Percentiles rank a stretch among this genome's conserved stretches.
These are phyloP conservation scores for Beauveria asiatica DNA, from an alignment of 2,329 filamentous ascomycete genomes.

Conservation along the genomic window DNA sequence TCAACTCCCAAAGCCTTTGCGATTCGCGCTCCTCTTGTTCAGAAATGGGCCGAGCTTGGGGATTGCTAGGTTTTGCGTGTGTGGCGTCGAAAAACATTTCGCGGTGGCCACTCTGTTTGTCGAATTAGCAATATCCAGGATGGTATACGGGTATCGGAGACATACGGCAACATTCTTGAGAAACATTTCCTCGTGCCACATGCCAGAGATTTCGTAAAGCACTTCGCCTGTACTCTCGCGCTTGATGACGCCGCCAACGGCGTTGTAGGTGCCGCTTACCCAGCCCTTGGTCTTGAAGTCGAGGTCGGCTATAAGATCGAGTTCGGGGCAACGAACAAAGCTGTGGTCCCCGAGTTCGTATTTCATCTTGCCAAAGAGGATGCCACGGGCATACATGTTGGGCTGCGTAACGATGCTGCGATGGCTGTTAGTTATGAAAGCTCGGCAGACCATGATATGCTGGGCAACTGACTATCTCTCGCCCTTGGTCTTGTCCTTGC, in stretches of 20 bases:
- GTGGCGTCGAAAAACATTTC: conserved; percentile 84
- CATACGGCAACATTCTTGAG: conserved; percentile 71
- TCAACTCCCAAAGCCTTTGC: conserved; percentile 76
- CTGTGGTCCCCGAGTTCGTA: conserved; percentile 97
- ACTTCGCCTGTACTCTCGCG: conserved; percentile 78
- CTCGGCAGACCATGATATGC: no score
- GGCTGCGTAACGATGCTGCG: conserved; percentile 58
- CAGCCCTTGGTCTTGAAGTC: conserved; percentile 99
- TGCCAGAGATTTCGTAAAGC: conserved; percentile 82
- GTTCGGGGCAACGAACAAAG: conserved; percentile 82
- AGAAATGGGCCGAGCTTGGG: conserved; percentile 63
- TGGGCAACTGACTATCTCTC: conserved; percentile 73
- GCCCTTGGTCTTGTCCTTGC: conserved; percentile 53
- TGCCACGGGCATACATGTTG: conserved; percentile 97
- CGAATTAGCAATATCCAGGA: not conserved
- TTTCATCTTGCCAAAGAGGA: conserved; percentile 98
- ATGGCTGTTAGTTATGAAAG: not conserved
- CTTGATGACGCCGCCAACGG: conserved; percentile 85
- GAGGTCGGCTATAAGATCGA: conserved; percentile 78
- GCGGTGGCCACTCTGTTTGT: conserved; percentile 69
- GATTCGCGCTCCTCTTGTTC: conserved; percentile 90
- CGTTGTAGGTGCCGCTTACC: conserved; percentile 93
- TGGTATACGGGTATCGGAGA: not conserved
- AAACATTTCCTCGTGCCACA: conserved; percentile 93
- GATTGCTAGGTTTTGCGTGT: conserved; percentile 66